phyloP scores from a whole-genome alignment of 2,329 filamentous ascomycete species.

The Zelopaecilomyces penicillatus region DNA sequence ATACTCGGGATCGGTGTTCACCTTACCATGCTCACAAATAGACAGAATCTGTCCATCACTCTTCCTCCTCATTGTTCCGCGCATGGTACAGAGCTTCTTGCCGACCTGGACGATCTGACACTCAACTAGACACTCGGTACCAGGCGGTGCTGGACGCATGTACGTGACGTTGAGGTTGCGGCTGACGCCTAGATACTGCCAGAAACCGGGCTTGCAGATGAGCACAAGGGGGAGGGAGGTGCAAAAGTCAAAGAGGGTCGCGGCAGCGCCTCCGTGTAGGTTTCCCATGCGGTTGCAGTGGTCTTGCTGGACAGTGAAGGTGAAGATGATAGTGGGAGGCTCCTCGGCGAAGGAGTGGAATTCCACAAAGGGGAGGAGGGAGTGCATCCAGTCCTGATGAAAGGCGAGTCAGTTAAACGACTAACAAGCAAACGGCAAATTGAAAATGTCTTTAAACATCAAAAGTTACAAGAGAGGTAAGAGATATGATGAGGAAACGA shows the following conservation, averaged over 20 bases:
- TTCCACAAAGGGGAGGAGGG: constrained; percentile 32
- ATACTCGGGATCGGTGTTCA: constrained; percentile 45
- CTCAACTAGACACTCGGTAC: constrained; percentile 42
- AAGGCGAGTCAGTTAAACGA: background rate
- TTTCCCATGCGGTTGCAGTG: constrained; percentile 48
- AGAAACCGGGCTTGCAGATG: constrained; percentile 50
- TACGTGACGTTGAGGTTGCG: constrained; percentile 61
- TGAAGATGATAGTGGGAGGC: constrained; percentile 34
- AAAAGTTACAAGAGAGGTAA: too few species aligned
- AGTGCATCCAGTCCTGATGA: constrained; percentile 36
- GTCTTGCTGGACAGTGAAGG: constrained; percentile 38
- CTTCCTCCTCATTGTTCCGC: constrained; percentile 45
- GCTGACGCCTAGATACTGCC: constrained; percentile 54
- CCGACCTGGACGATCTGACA: constrained; percentile 52
- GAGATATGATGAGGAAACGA: background rate
- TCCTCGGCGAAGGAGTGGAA: constrained; percentile 26
- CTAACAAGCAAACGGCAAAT: too few species aligned
- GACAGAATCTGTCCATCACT: constrained; percentile 45
- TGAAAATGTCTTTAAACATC: background rate
- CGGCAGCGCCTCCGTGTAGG: constrained; percentile 54
- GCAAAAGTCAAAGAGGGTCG: constrained; percentile 59
- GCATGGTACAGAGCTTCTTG: constrained; percentile 42
- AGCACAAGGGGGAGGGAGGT: constrained; percentile 52
- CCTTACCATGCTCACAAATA: constrained; percentile 57
- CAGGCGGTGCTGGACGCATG: constrained; percentile 50